These are phyloP conservation scores for Colletotrichum lupini DNA, from an alignment of 2,329 filamentous ascomycete species.

Conservation along the genomic window DNA sequence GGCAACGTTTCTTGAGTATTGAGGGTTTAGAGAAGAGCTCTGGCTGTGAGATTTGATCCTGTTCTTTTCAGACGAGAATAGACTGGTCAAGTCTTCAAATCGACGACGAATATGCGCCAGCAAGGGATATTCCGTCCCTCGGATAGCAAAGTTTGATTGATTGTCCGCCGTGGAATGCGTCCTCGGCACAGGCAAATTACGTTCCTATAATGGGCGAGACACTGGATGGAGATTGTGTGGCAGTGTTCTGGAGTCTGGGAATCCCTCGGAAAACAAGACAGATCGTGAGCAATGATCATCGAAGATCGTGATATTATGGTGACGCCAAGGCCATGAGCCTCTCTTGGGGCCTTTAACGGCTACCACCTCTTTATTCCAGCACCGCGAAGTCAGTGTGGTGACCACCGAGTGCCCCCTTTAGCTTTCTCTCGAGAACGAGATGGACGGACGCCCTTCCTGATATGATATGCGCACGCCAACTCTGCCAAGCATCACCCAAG, in stretches of 20 bases:
- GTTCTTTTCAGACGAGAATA: not conserved
- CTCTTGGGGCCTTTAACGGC: not conserved
- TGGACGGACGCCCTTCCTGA: not conserved
- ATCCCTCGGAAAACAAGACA: not conserved
- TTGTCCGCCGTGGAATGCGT: not conserved
- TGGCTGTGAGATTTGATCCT: not conserved
- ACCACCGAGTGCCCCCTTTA: not conserved
- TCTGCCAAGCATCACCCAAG: conserved; percentile 3
- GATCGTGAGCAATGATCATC: not conserved
- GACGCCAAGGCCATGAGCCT: not conserved
- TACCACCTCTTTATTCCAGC: not conserved
- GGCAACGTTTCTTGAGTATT: not conserved
- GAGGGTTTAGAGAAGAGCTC: not conserved
- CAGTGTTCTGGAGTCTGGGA: not conserved
- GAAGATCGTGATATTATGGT: not conserved
- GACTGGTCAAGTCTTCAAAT: not conserved
- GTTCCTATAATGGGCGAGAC: not conserved
- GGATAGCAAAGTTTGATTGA: not conserved
- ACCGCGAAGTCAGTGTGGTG: not conserved
- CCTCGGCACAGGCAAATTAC: not conserved
- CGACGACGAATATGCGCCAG: not conserved
- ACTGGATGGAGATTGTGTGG: not conserved
- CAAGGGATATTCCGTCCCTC: not conserved
- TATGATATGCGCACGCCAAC: not conserved
- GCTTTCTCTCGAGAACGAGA: not conserved